A percentile compares a stretch with the other conserved stretches of the same genome.
These are phyloP conservation scores for Aegilops speltoides DNA, from an alignment of 176 grass and related monocot genomes.

Conservation along the genomic window DNA sequence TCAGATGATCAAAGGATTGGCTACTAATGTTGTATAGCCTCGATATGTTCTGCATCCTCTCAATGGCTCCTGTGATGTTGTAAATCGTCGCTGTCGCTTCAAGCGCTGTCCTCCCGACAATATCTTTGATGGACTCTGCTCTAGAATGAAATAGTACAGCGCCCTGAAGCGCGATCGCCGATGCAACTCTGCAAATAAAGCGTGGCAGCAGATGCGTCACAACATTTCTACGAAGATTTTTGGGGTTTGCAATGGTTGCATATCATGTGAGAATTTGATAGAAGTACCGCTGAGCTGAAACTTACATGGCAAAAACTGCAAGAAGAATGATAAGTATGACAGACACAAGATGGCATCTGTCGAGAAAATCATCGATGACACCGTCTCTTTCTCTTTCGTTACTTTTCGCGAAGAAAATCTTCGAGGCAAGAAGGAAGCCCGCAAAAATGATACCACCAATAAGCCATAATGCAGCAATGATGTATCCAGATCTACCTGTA, in stretches of 20 bases:
- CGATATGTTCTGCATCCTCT: constrained; percentile 60
- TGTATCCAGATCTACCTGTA: constrained; percentile 82
- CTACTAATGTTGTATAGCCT: constrained; percentile 40
- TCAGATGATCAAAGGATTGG: constrained; percentile 53
- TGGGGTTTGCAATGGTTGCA: background rate
- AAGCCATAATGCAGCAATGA: constrained; percentile 76
- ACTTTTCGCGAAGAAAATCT: constrained; percentile 47
- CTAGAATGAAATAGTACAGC: constrained; percentile 63
- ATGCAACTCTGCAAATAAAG: constrained; percentile 58
- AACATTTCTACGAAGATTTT: background rate
- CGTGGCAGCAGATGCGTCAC: background rate
- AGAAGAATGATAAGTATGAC: constrained; percentile 56
- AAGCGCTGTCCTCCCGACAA: constrained; percentile 49
- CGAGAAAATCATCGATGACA: constrained; percentile 31
- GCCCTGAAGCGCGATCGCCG: constrained; percentile 41
- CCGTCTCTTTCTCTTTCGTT: constrained; percentile 30
- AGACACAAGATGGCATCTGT: constrained; percentile 39
- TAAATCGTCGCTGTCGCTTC: constrained; percentile 63
- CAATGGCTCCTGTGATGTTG: constrained; percentile 65
- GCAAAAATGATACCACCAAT: constrained; percentile 42
- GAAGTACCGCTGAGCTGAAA: background rate
- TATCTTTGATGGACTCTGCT: constrained; percentile 62
- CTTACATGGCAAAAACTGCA: constrained; percentile 70
- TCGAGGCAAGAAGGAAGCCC: constrained; percentile 20
- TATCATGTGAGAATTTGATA: background rate